A percentile compares a stretch with the other conserved stretches of the same genome.
These are phyloP conservation scores for Withania somnifera DNA, from an alignment of 305 asterid species.

Conservation along the genomic window DNA sequence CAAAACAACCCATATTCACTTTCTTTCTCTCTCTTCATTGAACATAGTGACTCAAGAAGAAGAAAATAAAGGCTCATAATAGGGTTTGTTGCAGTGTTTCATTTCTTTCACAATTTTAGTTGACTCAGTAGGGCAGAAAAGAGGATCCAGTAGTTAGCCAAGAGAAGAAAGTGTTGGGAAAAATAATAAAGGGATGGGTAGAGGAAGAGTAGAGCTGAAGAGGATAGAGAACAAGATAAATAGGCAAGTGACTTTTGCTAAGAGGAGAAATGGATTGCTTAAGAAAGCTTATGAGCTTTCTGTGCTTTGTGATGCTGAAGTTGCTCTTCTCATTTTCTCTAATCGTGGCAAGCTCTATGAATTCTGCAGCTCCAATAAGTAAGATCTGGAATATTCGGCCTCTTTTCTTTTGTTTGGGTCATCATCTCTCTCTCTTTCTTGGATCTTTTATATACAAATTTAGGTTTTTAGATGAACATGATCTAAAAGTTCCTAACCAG, in stretches of 20 bases:
- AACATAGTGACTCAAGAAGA: too few relatives aligned
- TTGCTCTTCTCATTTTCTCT: slow-evolving; percentile 81
- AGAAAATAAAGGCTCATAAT: too few relatives aligned
- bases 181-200: slow-evolving; percentile 35
- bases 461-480: background rate
- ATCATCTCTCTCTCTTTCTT: background rate
- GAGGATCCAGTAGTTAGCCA: slow-evolving; percentile 1
- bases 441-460: background rate
- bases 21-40: slow-evolving; percentile 1
- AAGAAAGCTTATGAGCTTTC: slow-evolving; percentile 81
- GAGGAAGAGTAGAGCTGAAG: slow-evolving; percentile 92
- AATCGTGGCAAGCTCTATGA: slow-evolving; percentile 90
- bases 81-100: slow-evolving; percentile 33
- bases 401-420: too few relatives aligned
- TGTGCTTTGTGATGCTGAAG: slow-evolving; percentile 69
- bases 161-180: slow-evolving; percentile 15
- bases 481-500: background rate
- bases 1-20: background rate
- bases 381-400: slow-evolving; percentile 1
- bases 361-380: slow-evolving; percentile 82
- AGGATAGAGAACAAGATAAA: slow-evolving; percentile 90
- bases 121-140: background rate
- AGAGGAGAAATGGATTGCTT: slow-evolving; percentile 72
- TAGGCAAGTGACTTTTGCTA: slow-evolving; percentile 84
- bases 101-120: slow-evolving; percentile 25